These are phyloP conservation scores for Polygonum aviculare DNA, from an alignment of 148 eudicot species.

Conservation along the genomic window DNA sequence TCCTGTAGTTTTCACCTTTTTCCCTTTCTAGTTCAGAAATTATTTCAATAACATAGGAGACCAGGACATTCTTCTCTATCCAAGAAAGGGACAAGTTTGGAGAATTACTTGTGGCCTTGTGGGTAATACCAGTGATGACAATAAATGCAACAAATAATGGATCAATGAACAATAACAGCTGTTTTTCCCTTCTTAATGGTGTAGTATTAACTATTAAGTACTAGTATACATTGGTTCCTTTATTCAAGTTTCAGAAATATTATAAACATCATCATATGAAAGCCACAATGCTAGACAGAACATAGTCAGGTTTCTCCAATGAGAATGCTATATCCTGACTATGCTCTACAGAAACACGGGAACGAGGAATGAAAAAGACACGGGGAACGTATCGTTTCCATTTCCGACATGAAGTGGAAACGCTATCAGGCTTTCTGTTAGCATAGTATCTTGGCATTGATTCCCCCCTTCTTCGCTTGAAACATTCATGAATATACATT, in stretches of 20 bases:
- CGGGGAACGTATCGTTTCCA: too few relatives aligned
- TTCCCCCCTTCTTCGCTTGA: not conserved
- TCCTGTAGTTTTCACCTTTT: not conserved
- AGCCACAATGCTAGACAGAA: not conserved
- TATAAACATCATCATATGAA: not conserved
- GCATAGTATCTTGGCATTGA: not conserved
- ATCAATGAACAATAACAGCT: not conserved
- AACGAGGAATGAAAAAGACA: too few relatives aligned
- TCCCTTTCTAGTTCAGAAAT: not conserved
- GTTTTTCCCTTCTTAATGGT: not conserved
- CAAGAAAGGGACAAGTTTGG: not conserved
- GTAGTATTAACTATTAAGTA: not conserved
- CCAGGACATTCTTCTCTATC: not conserved
- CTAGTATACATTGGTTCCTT: not conserved
- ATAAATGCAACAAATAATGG: not conserved
- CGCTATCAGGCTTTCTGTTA: too few relatives aligned
- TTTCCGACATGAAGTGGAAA: too few relatives aligned
- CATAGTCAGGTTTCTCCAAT: not conserved
- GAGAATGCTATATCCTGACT: not conserved
- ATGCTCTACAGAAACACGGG: too few relatives aligned
- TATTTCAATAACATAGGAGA: not conserved
- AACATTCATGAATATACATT: not conserved
- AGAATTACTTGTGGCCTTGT: not conserved
- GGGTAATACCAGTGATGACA: not conserved
- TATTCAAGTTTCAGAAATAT: not conserved